phyloP scores from a whole-genome alignment of 2,329 filamentous ascomycete species.

The Colletotrichum acutatum region DNA sequence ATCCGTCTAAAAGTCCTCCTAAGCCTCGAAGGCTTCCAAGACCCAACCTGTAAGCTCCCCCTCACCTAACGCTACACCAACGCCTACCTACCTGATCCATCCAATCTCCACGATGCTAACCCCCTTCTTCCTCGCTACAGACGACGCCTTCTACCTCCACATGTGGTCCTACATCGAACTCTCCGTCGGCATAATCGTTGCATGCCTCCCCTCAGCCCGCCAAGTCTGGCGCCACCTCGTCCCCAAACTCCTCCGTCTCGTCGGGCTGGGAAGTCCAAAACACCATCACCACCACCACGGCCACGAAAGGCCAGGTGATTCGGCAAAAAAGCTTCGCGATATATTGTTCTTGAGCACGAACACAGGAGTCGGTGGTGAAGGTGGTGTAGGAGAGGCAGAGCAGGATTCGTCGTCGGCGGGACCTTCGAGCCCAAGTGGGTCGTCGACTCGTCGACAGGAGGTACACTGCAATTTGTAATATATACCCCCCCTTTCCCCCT shows the following conservation, averaged over 20 bases:
- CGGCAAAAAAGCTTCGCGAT: not conserved
- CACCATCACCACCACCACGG: not conserved
- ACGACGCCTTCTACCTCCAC: conserved; percentile 52
- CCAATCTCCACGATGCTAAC: conserved; percentile 37
- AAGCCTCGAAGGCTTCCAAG: conserved; percentile 50
- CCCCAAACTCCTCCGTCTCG: not conserved
- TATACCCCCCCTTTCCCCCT: no score
- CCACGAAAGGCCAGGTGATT: not conserved
- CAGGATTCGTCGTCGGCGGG: not conserved
- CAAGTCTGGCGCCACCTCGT: conserved; percentile 21
- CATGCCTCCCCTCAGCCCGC: conserved; percentile 47
- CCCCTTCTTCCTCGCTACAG: not conserved
- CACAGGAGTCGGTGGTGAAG: not conserved
- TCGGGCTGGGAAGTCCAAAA: not conserved
- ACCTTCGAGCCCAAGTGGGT: not conserved
- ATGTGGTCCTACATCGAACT: conserved; percentile 59
- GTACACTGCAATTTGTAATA: no score
- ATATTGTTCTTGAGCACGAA: not conserved
- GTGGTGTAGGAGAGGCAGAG: no score
- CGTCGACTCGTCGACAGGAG: not conserved
- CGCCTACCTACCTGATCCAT: no score
- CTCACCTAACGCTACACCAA: no score
- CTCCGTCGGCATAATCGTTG: conserved; percentile 55
- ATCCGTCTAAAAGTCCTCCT: conserved; percentile 51
- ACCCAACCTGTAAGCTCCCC: conserved; percentile 44